Evolutionary conservation across 2,329 filamentous ascomycete genomes (phyloP), one percentile per base, ranked within the genome.

Genomic region (Amphichorda felina): DNA sequence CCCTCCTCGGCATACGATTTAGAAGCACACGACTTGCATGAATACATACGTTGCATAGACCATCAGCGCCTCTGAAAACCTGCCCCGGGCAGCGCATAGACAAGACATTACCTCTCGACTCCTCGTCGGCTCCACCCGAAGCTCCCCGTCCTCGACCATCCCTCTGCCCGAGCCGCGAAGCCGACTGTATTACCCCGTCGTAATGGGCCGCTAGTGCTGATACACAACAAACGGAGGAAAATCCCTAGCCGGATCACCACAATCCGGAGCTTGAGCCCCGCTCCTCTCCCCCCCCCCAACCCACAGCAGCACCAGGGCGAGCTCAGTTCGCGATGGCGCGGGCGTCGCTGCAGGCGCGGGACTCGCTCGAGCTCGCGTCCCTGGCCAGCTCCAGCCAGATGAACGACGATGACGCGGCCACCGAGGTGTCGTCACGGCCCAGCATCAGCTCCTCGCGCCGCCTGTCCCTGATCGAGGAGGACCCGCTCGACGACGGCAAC

Each of bases 341-440:
- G n/a, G n/a, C n/a, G 9, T 17, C 16, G 8, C 29, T 17, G 14
- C 17, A 15, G 43, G 57, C 75, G 41, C 84, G 91, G 63, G 91
- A 98, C 69, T 96, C 89, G 32, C 77, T 98, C 51, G 91, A 98
- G 66, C 81, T 98, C 39, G 91, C 88, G 41, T 95, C 88, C 36
- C 77, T 98, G 43, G 91, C 89, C 40, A 94, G 86, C 42, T 88
- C 82, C 26, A 86, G 82, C 46, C 51, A 59, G 30, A 36, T 47
- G 36, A 50, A 58, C 38, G 73, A 72, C 33, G 71, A 34, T 17
- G 70, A 70, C 42, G 74, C 71, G 14, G 70, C 63, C 33, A 70
- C 70, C 9, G 75, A 80, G 32, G 64, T 71, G n/a, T 73, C 81
- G 28, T 94, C 87, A 3, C 74, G 78, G 27, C 85, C 82, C n/a